Base-by-base conservation (phyloP, 2,329 filamentous ascomycete genomes). In the Xylaria sp. region DNA sequence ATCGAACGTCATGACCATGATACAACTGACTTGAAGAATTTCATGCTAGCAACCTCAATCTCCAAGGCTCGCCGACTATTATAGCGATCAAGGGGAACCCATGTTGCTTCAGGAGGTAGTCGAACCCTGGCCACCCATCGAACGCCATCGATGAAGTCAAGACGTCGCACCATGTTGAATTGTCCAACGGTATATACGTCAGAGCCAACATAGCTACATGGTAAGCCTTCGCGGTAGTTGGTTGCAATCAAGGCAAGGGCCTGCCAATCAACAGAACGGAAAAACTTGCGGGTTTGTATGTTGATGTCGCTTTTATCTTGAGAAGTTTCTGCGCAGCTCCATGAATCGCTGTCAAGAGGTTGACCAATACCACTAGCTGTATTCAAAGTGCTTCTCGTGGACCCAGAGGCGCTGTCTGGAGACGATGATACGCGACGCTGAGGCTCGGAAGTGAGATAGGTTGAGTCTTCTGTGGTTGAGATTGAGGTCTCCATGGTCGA, bases 31-130 rank as follows among this genome's bases (percentile, higher is more conserved):
- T 56, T 61, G 7, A 69, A 46, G 39, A 66, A 69, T 39, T 62
- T 66, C 62, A 69, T 69, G 52, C 62, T 66, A 15, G 67, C 67
- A 46, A 69, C 28, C 46, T 69, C 67, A 33, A 62, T 55, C n/a
- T 66, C 54, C 20, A 62, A 52, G 36, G 31, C 54, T n/a, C 20
- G 41, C 18, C 20, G 51, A 41, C 56, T 48, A 20, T 64, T 3
- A 18, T 55, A 51, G n/a, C 4, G 31, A 6, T 51, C 62, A 52
- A 58, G 31, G 23, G 62, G 31, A 8, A 23, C 2, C 15, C 10
- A 23, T 52, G 64, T 58, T 20, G 55, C 55, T 31, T 33, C 39
- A 39, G 20, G 56, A 28, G 67, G 63, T 36, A 69, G 33, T 43
- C 56, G 41, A 3, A 69, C 25, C 15, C 67, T 36, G n/a, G 58